Percentiles rank a stretch among this genome's conserved stretches.
Evolutionary conservation across 768 basidiomycete species (phyloP).

Genomic region (Paxillus rubicundulus): DNA sequence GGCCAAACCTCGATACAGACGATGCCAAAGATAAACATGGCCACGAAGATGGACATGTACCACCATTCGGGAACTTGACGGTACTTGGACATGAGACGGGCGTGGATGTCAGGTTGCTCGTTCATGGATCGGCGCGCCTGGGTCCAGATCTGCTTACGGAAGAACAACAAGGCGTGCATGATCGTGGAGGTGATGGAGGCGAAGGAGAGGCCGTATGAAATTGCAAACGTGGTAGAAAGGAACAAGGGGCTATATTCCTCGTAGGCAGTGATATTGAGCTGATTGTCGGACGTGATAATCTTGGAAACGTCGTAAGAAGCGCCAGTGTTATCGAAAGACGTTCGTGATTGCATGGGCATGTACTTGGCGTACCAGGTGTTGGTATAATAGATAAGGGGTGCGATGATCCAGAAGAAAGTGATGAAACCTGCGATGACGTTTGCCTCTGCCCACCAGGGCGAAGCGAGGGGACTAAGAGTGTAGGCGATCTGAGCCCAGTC

Average conservation of each 20-base stretch:
- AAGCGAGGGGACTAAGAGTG: slow-evolving; percentile 37
- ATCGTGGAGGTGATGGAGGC: slow-evolving; percentile 42
- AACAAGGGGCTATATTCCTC: slow-evolving; percentile 40
- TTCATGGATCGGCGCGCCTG: slow-evolving; percentile 50
- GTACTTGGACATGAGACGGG: slow-evolving; percentile 57
- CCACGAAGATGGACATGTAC: slow-evolving; percentile 42
- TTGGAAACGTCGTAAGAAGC: slow-evolving; percentile 38
- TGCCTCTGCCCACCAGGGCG: slow-evolving; percentile 38
- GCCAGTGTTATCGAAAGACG: slow-evolving; percentile 44
- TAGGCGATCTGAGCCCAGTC: slow-evolving; percentile 81
- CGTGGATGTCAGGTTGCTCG: slow-evolving; percentile 60
- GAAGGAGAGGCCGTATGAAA: slow-evolving; percentile 50
- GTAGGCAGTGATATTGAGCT: slow-evolving; percentile 35
- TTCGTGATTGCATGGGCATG: slow-evolving; percentile 40
- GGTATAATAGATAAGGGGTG: slow-evolving; percentile 29
- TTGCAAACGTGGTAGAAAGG: slow-evolving; percentile 48
- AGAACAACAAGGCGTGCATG: slow-evolving; percentile 46
- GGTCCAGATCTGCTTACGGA: slow-evolving; percentile 54
- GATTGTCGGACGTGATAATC: slow-evolving; percentile 33
- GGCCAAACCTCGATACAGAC: slow-evolving; percentile 63
- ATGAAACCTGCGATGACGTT: slow-evolving; percentile 40
- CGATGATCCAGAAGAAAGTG: slow-evolving; percentile 32
- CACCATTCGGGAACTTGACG: slow-evolving; percentile 62
- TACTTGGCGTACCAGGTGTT: slow-evolving; percentile 40
- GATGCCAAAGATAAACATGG: slow-evolving; percentile 61